phyloP scores from a whole-genome alignment of 306 rosid genomes.

The Castanea crenata region DNA sequence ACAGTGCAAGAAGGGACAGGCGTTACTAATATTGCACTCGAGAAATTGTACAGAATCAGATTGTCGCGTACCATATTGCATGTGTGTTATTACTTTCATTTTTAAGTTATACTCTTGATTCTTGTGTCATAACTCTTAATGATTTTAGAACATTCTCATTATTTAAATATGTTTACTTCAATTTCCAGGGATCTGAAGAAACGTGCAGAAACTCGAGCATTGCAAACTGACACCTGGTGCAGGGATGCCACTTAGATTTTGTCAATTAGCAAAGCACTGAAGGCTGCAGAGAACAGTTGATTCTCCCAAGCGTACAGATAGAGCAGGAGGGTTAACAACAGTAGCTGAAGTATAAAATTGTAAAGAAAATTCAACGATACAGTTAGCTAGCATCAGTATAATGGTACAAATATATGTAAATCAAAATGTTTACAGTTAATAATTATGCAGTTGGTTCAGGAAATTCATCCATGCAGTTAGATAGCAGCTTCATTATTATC shows the following conservation, averaged over 20 bases:
- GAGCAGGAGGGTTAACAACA: not conserved
- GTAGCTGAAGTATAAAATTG: not conserved
- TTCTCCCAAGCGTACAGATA: not conserved
- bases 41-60: constrained; percentile 28
- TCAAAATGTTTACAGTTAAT: no score
- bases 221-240: constrained; percentile 9
- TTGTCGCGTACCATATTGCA: constrained; percentile 45
- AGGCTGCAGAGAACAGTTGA: not conserved
- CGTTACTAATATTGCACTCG: constrained; percentile 20
- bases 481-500: no score
- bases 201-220: constrained; percentile 12
- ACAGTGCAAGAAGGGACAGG: constrained; percentile 37
- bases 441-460: no score
- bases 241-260: constrained; percentile 13
- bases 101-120: no score
- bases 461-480: no score
- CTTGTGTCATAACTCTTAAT: no score
- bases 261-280: not conserved
- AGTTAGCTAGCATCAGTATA: no score
- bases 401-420: no score
- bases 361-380: no score
- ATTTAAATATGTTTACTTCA: not conserved
- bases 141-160: not conserved
- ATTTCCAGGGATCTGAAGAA: constrained; percentile 38
- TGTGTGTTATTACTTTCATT: constrained; percentile 16